Evolutionary conservation across 768 basidiomycete species (phyloP).

Genomic region (Trametes coccinea): DNA sequence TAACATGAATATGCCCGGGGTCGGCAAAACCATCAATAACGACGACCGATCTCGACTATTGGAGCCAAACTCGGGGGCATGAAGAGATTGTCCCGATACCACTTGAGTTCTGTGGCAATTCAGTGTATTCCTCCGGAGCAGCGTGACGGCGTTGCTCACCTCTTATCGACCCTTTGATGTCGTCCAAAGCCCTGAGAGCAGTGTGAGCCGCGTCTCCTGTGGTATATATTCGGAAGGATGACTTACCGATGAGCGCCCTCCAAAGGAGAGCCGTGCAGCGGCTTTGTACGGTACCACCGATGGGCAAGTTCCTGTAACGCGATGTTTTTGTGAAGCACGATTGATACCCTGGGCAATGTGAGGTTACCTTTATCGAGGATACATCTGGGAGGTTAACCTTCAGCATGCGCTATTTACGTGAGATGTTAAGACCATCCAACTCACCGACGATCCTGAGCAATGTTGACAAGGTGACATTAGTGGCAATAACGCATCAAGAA

Average conservation of each 20-base stretch:
- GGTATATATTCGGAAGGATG: neutral
- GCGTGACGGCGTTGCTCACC: slow-evolving; percentile 43
- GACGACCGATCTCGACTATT: slow-evolving; percentile 13
- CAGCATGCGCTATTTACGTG: neutral
- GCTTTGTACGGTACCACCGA: slow-evolving; percentile 61
- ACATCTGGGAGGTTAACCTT: slow-evolving; percentile 53
- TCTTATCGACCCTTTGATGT: slow-evolving; percentile 74
- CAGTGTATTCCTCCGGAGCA: neutral
- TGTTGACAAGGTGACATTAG: neutral
- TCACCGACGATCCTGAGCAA: slow-evolving; percentile 66
- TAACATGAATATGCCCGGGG: no score
- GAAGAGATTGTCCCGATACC: slow-evolving; percentile 80
- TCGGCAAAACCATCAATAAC: neutral
- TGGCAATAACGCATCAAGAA: neutral
- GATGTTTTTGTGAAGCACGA: neutral
- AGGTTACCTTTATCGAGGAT: slow-evolving; percentile 72
- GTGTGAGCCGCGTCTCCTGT: neutral
- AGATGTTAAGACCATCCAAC: slow-evolving; percentile 29
- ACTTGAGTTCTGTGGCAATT: slow-evolving; percentile 60
- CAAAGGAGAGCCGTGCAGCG: neutral
- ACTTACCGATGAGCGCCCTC: slow-evolving; percentile 58
- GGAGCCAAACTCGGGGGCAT: slow-evolving; percentile 15
- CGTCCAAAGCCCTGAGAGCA: slow-evolving; percentile 70
- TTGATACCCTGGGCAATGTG: neutral
- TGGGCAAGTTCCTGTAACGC: slow-evolving; percentile 62